Conservation (phyloP, 768 basidiomycete genomes). For the Trametes coccinea region DNA sequence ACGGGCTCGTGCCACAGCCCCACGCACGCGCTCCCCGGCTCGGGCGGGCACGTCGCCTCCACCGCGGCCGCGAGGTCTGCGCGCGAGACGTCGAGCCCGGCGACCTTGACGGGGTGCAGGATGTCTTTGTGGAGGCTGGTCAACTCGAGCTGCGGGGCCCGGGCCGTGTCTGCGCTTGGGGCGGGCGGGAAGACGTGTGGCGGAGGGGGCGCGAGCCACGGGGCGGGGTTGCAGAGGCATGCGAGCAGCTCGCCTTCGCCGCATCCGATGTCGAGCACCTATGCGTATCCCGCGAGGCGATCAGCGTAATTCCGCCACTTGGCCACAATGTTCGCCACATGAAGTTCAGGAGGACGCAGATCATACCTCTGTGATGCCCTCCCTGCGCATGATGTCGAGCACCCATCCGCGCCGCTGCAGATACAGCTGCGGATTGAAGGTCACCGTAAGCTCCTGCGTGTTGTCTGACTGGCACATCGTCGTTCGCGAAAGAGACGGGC, state of each 20-base stretch:
- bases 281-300: not conserved
- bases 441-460: constrained; percentile 28
- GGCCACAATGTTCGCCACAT: not conserved
- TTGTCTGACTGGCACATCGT: constrained; percentile 9
- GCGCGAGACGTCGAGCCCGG: constrained; percentile 67
- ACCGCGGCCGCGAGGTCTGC: constrained; percentile 57
- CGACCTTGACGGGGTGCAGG: constrained; percentile 34
- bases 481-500: not conserved
- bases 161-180: constrained; percentile 5
- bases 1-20: constrained; percentile 21
- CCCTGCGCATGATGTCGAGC: constrained; percentile 29
- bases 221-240: constrained; percentile 72
- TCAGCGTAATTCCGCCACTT: not conserved
- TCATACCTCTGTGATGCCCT: constrained; percentile 26
- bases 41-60: constrained; percentile 46
- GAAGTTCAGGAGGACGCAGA: not conserved
- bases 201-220: constrained; percentile 54
- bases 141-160: not conserved
- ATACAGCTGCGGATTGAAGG: constrained; percentile 30
- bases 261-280: constrained; percentile 86
- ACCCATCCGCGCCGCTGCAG: constrained; percentile 33
- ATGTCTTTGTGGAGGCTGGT: constrained; percentile 6
- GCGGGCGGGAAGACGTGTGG: constrained; percentile 12
- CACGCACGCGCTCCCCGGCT: not conserved
- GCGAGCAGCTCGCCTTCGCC: constrained; percentile 76